Base-by-base conservation (phyloP, 176 grass and related monocot species). In the Musa beccarii region DNA sequence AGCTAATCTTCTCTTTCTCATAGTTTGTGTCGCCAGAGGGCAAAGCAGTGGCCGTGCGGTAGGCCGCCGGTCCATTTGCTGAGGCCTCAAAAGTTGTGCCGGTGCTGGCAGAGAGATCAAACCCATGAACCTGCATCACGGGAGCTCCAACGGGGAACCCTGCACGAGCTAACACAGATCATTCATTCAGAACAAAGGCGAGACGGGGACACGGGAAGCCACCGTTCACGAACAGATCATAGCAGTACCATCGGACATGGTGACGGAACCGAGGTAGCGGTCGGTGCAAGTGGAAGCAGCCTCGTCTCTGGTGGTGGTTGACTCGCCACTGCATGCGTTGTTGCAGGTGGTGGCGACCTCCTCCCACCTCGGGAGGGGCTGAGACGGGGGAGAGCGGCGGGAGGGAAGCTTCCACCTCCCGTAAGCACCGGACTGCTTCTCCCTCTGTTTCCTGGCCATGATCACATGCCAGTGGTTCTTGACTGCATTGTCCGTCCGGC, bases 391-490 rank as follows among this genome's bases (percentile, higher is more conserved):
- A 61, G 26, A 49, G 53, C 10, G 26, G 19, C 2, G 23, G 28
- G 73, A 75, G 12, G 2, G 52, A 16, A 49, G 8, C 53, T 75
- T 75, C 26, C 73, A 43, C 52, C 73, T 75, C 73, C 54, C 49
- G 16, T 49, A 75, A 43, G 54, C 25, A 75, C 52, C 50, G 73
- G 54, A 59, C 14, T 75, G 54, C 8, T 43, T 43, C 34, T 59
- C 73, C 54, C 73, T 75, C 25, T 75, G 54, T 26, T 75, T 75
- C 54, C 73, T 75, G 16, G 73, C 73, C 73, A 75, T 75, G 73
- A 75, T 75, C n/a, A 75, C 73, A 59, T 75, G 73, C 73, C 73
- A 75, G 61, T 75, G 73, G 73, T 75, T 75, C 54, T 75, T 75
- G 12, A 75, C 54, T 2, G 73, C 73, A 59, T 75, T 75, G 54